Conservation (phyloP, 2,329 filamentous ascomycete species). For the Monosporascus sp. region DNA sequence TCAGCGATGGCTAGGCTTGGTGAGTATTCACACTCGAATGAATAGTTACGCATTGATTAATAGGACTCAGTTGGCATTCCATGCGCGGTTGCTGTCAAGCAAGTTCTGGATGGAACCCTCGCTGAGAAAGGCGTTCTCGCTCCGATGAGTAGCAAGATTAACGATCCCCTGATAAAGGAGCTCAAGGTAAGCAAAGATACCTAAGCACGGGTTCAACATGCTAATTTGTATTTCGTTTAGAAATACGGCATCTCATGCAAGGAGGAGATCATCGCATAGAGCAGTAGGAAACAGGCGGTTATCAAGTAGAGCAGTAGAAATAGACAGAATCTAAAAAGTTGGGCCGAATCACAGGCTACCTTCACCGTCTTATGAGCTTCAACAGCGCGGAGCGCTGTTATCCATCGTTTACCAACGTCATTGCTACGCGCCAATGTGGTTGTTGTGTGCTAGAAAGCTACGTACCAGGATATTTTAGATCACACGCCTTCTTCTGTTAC, state of each 20-base stretch:
- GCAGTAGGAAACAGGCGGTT: not conserved
- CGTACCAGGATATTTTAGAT: too few relatives aligned
- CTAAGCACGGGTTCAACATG: conserved; percentile 2
- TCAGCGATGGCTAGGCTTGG: conserved; percentile 73
- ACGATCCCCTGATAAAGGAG: conserved; percentile 55
- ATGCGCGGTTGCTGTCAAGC: conserved; percentile 58
- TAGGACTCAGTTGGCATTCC: conserved; percentile 59
- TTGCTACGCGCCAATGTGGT: too few relatives aligned
- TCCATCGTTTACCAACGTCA: too few relatives aligned
- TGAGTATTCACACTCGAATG: not conserved
- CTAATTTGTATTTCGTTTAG: not conserved
- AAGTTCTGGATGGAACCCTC: conserved; percentile 71
- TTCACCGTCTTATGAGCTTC: too few relatives aligned
- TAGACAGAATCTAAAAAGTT: not conserved
- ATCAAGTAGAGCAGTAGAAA: not conserved
- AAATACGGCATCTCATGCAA: conserved; percentile 50
- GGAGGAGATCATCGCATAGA: conserved; percentile 13
- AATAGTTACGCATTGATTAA: conserved; percentile 1
- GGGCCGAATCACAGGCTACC: not conserved
- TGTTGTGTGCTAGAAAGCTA: too few relatives aligned
- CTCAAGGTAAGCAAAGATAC: conserved; percentile 39
- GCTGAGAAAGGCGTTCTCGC: conserved; percentile 70
- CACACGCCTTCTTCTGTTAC: too few relatives aligned
- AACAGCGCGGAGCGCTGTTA: too few relatives aligned
- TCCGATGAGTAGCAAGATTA: conserved; percentile 65